Evolutionary conservation across 2,329 filamentous ascomycete genomes (phyloP).

Genomic region (Ophiocordyceps camponoti-floridani): DNA sequence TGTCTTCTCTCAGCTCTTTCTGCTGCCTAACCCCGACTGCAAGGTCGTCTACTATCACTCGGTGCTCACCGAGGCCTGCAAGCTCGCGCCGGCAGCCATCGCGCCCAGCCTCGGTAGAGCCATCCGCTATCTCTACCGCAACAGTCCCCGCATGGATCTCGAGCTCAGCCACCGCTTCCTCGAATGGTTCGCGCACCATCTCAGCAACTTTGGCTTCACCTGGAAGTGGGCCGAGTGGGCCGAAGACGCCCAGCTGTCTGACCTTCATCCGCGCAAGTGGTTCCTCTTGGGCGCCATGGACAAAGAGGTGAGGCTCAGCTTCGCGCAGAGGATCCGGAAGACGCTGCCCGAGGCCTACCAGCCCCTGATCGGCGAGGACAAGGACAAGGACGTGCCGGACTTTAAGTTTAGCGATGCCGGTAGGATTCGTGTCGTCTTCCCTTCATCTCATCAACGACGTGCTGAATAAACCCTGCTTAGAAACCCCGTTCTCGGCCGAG

Average conservation of each 20-base stretch:
- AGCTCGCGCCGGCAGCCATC: slow-evolving; percentile 89
- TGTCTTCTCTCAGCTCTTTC: slow-evolving; percentile 87
- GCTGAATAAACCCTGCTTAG: slow-evolving; percentile 18
- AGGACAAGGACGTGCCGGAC: slow-evolving; percentile 88
- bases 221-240: slow-evolving; percentile 99
- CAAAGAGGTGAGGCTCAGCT: slow-evolving; percentile 92
- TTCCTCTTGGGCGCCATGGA: slow-evolving; percentile 85
- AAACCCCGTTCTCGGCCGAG: slow-evolving; percentile 65
- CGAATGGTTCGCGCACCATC: slow-evolving; percentile 94
- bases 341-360: slow-evolving; percentile 78
- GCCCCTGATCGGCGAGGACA: slow-evolving; percentile 61
- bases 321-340: slow-evolving; percentile 88
- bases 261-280: slow-evolving; percentile 74
- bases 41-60: slow-evolving; percentile 96
- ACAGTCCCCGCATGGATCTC: slow-evolving; percentile 65
- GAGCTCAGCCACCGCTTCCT: slow-evolving; percentile 77
- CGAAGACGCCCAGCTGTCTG: slow-evolving; percentile 61
- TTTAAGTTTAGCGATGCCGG: slow-evolving; percentile 75
- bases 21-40: slow-evolving; percentile 72
- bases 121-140: slow-evolving; percentile 80
- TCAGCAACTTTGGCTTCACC: slow-evolving; percentile 97
- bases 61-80: slow-evolving; percentile 86
- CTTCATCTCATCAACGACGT: not conserved
- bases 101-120: slow-evolving; percentile 84
- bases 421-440: slow-evolving; percentile 21